A percentile compares a stretch with the other conserved stretches of the same genome.
Conservation (phyloP, 2,329 filamentous ascomycete genomes). For the Alternaria sp. region DNA sequence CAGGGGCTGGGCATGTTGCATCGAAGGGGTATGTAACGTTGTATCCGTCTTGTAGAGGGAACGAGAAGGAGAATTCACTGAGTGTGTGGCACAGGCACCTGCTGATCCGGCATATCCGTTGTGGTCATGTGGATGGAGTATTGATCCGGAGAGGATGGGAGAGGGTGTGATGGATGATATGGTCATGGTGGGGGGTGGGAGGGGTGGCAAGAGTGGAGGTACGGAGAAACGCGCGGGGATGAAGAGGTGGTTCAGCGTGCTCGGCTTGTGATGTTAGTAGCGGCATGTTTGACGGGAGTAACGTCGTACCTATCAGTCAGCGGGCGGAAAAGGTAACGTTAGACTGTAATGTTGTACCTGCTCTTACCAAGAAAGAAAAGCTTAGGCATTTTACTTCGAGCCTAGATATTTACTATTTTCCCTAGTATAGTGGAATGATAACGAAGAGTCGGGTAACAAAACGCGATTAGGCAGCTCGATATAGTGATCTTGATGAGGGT, state of each 20-base stretch:
- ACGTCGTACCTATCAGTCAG: background rate
- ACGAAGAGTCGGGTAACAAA: too few relatives aligned
- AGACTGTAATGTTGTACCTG: too few relatives aligned
- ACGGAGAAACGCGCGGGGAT: background rate
- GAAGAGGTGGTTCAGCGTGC: background rate
- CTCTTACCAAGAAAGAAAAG: too few relatives aligned
- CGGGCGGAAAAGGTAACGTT: too few relatives aligned
- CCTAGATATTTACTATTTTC: too few relatives aligned
- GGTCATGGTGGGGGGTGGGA: too few relatives aligned
- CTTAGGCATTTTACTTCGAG: too few relatives aligned
- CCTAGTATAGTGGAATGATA: too few relatives aligned
- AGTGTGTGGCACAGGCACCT: background rate
- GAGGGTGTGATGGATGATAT: background rate
- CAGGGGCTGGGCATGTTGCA: background rate
- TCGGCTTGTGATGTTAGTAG: too few relatives aligned
- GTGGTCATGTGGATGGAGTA: background rate
- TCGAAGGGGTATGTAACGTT: background rate
- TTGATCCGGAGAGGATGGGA: background rate
- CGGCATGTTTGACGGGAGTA: background rate
- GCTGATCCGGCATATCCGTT: background rate
- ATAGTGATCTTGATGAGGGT: too few relatives aligned
- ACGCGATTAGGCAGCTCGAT: too few relatives aligned
- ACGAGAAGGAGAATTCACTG: too few relatives aligned
- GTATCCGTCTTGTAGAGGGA: background rate
- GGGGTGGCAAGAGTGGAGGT: fast-evolving